Percentiles rank a stretch among this genome's conserved stretches.
phyloP scores from a whole-genome alignment of 2,329 filamentous ascomycete genomes.

The Aureobasidium mangrovei region DNA sequence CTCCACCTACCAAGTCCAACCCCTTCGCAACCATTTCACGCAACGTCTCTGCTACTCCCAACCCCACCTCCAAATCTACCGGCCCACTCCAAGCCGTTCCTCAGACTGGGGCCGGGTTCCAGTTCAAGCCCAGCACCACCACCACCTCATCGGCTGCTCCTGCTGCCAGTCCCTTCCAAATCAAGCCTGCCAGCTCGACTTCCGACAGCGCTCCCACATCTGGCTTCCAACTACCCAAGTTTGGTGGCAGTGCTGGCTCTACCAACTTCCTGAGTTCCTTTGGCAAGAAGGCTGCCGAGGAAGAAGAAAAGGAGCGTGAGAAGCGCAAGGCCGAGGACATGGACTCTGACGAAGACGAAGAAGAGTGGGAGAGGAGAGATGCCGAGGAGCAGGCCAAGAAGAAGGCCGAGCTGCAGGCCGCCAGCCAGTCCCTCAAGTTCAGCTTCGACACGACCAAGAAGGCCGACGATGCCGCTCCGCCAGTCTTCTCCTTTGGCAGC shows the following conservation, averaged over 20 bases:
- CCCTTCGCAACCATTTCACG: slow-evolving; percentile 14
- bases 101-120: neutral
- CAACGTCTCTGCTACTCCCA: slow-evolving; percentile 6
- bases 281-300: slow-evolving; percentile 30
- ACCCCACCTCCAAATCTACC: neutral
- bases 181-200: neutral
- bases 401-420: slow-evolving; percentile 32
- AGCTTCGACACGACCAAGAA: slow-evolving; percentile 21
- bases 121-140: neutral
- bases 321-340: slow-evolving; percentile 44
- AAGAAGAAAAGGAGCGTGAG: slow-evolving; percentile 35
- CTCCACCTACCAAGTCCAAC: slow-evolving; percentile 13
- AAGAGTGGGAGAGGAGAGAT: slow-evolving; percentile 40
- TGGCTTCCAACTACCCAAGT: slow-evolving; percentile 4
- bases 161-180: neutral
- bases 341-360: slow-evolving; percentile 44
- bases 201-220: neutral
- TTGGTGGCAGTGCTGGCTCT: slow-evolving; percentile 6
- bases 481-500: slow-evolving; percentile 18
- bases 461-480: slow-evolving; percentile 18
- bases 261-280: slow-evolving; percentile 37
- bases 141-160: neutral
- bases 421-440: slow-evolving; percentile 25
- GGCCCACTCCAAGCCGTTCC: neutral
- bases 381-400: slow-evolving; percentile 39